Evolutionary conservation across 371 early-diverging fungal species (phyloP), one percentile per base, ranked within the genome.

Genomic region (Lichtheimia corymbifera): DNA sequence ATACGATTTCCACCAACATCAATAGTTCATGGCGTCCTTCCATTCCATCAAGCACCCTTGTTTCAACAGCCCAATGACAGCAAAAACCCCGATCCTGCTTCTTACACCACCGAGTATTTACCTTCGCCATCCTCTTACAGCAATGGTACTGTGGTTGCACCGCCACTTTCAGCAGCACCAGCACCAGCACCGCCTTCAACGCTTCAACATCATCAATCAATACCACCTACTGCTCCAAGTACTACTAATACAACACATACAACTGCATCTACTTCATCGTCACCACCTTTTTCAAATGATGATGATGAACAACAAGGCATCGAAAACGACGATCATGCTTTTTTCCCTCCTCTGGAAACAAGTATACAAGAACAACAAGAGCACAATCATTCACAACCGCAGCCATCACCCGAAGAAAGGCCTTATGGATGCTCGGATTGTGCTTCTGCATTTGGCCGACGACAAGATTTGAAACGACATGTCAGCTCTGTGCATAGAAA

Each of bases 51-150:
- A 47, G 47, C 47, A 22, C 47, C 47, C 18, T 47, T 47, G 47
- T 47, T 47, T 22, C 47, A 47, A 22, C 47, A 47, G 5, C 47
- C 35, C 35, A 35, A 35, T 35, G 35, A 35, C 35, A 35, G 35
- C 35, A 35, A 35, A 35, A 35, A 47, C 47, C 22, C 47, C 22
- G 18, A 47, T 47, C n/a, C 6, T 47, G n/a, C 47, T 22, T 22
- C 47, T 18, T 47, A n/a, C 47, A 47, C 47, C 5, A 47, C 47
- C 18, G 47, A 47, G 47, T 47, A 47, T 22, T 22, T 47, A 15
- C 47, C 47, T 22, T 47, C 47, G 11, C 47, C 47, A 18, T 47
- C 47, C 22, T 47, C 47, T n/a, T n/a, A n/a, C 47, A 47, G 47
- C 9, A 22, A 22, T n/a, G 17, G 22, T 7, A 22, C n/a, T 5